Evolutionary conservation across 805 yeast species (phyloP).

Genomic region (Limtongia smithiae): DNA sequence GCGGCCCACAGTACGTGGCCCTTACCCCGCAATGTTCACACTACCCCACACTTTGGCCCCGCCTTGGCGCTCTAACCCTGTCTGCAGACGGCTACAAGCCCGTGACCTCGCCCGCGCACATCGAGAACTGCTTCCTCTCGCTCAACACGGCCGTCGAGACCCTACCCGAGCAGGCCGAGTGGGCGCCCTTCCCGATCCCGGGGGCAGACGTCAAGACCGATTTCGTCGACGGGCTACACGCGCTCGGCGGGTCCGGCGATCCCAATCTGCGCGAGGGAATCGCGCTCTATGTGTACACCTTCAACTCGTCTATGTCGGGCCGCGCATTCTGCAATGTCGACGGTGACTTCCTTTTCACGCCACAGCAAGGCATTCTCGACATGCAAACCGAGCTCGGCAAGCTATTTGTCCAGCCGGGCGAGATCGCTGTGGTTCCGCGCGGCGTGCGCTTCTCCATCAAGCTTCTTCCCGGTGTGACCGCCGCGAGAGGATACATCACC

Average conservation of each 20-base stretch:
- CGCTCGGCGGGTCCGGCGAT: constrained; percentile 30
- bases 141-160: not conserved
- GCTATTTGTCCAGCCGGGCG: constrained; percentile 26
- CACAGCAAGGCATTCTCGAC: constrained; percentile 28
- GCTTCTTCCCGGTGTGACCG: not conserved
- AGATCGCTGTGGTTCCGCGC: constrained; percentile 31
- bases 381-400: constrained; percentile 31
- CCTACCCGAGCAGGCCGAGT: constrained; percentile 29
- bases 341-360: constrained; percentile 31
- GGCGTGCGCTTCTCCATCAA: constrained; percentile 28
- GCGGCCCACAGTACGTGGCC: not conserved
- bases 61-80: no score
- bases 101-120: not conserved
- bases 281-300: constrained; percentile 27
- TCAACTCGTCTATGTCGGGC: constrained; percentile 27
- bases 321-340: constrained; percentile 28
- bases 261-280: constrained; percentile 28
- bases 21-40: no score
- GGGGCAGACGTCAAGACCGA: constrained; percentile 6
- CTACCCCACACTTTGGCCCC: no score
- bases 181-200: constrained; percentile 28
- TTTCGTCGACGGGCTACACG: constrained; percentile 25
- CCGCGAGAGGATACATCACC: constrained; percentile 30
- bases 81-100: no score
- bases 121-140: constrained; percentile 2